A percentile compares a stretch with the other conserved stretches of the same genome.
Evolutionary conservation across 2,329 filamentous ascomycete genomes (phyloP).

Genomic region (Fusarium tuaranense): DNA sequence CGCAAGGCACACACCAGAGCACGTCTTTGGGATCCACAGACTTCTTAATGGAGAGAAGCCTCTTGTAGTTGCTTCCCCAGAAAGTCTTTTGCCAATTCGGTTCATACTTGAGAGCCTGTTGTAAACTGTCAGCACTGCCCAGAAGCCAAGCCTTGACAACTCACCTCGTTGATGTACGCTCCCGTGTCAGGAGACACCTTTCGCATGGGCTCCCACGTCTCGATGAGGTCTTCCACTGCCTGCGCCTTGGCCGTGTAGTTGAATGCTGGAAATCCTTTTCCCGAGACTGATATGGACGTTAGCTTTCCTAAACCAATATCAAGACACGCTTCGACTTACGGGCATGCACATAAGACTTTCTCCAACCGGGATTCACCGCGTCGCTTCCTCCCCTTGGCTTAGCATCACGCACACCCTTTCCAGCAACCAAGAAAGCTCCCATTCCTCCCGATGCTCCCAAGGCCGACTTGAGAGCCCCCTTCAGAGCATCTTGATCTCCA

Average conservation of each 20-base stretch:
- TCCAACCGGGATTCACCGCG: slow-evolving; percentile 64
- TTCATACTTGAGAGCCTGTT: slow-evolving; percentile 51
- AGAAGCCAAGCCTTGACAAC: neutral
- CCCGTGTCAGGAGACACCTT: slow-evolving; percentile 55
- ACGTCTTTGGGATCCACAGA: slow-evolving; percentile 60
- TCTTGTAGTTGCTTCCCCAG: slow-evolving; percentile 60
- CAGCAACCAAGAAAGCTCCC: slow-evolving; percentile 56
- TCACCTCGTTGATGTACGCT: slow-evolving; percentile 60
- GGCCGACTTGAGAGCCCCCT: slow-evolving; percentile 52
- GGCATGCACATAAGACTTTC: slow-evolving; percentile 56
- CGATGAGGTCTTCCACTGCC: slow-evolving; percentile 44
- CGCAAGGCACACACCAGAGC: slow-evolving; percentile 62
- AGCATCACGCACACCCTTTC: slow-evolving; percentile 58
- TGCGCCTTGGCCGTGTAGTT: slow-evolving; percentile 46
- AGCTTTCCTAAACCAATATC: neutral
- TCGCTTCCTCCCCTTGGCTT: slow-evolving; percentile 58
- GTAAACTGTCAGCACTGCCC: rapidly evolving
- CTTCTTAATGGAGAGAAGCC: slow-evolving; percentile 58
- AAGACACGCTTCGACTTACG: slow-evolving; percentile 51
- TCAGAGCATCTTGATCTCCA: slow-evolving; percentile 40
- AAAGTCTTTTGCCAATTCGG: slow-evolving; percentile 54
- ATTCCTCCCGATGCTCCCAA: slow-evolving; percentile 43
- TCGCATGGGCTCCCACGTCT: slow-evolving; percentile 50
- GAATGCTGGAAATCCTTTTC: slow-evolving; percentile 45
- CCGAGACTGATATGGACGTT: slow-evolving; percentile 37